A percentile compares a stretch with the other conserved stretches of the same genome.
Evolutionary conservation across 2,329 filamentous ascomycete species (phyloP).

Genomic region (Xylaria sp.): DNA sequence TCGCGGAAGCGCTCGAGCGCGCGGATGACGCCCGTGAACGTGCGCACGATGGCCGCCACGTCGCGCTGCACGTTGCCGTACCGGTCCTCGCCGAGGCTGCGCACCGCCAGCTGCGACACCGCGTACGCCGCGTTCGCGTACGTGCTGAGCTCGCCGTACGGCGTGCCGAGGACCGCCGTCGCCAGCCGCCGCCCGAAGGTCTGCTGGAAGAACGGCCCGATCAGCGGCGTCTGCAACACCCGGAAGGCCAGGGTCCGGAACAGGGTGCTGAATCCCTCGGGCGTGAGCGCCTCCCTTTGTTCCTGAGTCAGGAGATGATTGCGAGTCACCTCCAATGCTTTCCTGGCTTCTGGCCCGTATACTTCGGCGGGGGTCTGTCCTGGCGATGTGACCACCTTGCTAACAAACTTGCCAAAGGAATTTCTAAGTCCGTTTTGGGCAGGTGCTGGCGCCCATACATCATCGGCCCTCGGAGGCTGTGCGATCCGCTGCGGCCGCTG

Average conservation of each 20-base stretch:
- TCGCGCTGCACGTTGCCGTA: conserved; percentile 87
- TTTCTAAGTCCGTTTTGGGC: conserved; percentile 43
- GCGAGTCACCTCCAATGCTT: conserved; percentile 47
- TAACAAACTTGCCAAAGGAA: conserved; percentile 51
- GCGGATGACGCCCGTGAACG: conserved; percentile 69
- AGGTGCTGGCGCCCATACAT: conserved; percentile 47
- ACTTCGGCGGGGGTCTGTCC: conserved; percentile 52
- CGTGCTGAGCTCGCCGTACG: conserved; percentile 68
- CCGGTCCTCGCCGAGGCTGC: conserved; percentile 77
- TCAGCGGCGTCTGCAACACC: conserved; percentile 50
- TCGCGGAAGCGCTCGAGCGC: conserved; percentile 70
- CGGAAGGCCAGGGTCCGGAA: conserved; percentile 51
- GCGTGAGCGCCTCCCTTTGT: conserved; percentile 56
- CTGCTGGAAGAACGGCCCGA: conserved; percentile 72
- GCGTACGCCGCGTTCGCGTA: conserved; percentile 74
- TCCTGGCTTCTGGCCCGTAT: conserved; percentile 54
- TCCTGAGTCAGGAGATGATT: conserved; percentile 54
- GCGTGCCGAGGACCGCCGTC: conserved; percentile 71
- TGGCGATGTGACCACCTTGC: conserved; percentile 48
- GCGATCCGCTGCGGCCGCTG: conserved; percentile 41
- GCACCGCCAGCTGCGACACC: conserved; percentile 69
- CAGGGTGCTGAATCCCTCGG: conserved; percentile 52
- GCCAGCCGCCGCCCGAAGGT: conserved; percentile 67
- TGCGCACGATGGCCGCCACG: conserved; percentile 72
- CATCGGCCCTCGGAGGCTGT: conserved; percentile 47